These are phyloP conservation scores for Stephanodiscus triporus DNA, from an alignment of 108 stramenopile genomes.

Conservation along the genomic window DNA sequence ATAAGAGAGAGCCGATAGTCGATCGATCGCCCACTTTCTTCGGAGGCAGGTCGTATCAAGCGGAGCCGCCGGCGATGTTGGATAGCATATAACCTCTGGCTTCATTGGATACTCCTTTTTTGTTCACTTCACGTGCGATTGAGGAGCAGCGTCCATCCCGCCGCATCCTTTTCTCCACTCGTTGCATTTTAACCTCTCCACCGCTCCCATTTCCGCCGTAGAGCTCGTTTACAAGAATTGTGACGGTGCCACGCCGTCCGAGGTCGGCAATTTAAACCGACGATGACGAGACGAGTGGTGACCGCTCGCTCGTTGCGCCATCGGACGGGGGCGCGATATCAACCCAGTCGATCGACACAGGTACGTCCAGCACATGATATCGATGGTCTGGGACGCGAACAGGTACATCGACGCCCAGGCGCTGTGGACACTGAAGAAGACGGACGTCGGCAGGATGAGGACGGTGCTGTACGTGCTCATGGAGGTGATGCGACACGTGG, in stretches of 20 bases:
- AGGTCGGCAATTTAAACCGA: conserved; percentile 53
- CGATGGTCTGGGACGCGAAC: conserved; percentile 90
- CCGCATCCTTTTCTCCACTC: no score
- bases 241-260: conserved; percentile 62
- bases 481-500: conserved; percentile 89
- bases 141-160: no score
- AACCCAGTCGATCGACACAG: conserved; percentile 79
- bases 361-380: conserved; percentile 79
- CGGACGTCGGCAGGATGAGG: conserved; percentile 80
- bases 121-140: no score
- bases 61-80: no score
- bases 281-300: conserved; percentile 74
- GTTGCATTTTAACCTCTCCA: no score
- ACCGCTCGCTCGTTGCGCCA: conserved; percentile 59
- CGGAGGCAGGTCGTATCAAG: no score
- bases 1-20: no score
- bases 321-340: conserved; percentile 60
- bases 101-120: no score
- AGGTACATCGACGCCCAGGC: conserved; percentile 90
- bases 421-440: conserved; percentile 92
- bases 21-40: no score
- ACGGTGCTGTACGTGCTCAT: conserved; percentile 89
- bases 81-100: no score
- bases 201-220: no score
- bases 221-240: conserved; percentile 93